Evolutionary conservation across 768 basidiomycete genomes (phyloP).

Genomic region (Tricholoma sp.): DNA sequence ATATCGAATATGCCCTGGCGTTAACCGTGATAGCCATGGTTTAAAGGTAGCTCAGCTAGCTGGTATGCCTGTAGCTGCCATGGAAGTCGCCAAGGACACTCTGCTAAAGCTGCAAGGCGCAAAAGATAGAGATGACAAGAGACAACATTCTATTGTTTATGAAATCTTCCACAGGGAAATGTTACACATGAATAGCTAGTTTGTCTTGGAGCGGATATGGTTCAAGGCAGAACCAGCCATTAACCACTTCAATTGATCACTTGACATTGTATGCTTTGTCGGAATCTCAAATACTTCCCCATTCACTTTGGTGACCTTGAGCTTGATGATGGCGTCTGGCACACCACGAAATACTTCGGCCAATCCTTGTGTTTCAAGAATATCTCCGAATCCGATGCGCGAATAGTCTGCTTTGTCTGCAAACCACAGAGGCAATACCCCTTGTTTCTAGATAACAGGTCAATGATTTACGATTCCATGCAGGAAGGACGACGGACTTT

Average conservation of each 20-base stretch:
- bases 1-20: constrained; percentile 73
- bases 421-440: constrained; percentile 94
- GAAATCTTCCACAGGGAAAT: background rate
- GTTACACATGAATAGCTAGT: background rate
- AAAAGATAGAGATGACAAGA: constrained; percentile 5
- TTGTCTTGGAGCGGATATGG: constrained; percentile 64
- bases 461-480: constrained; percentile 2
- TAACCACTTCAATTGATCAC: constrained; percentile 89
- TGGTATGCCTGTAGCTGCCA: constrained; percentile 65
- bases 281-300: constrained; percentile 64
- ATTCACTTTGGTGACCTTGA: constrained; percentile 62
- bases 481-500: constrained; percentile 48
- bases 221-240: constrained; percentile 87
- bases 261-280: constrained; percentile 86
- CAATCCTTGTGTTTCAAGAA: constrained; percentile 81
- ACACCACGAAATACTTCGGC: constrained; percentile 53
- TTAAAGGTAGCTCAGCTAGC: constrained; percentile 86
- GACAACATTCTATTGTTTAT: background rate
- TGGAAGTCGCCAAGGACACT: constrained; percentile 56
- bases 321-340: constrained; percentile 39
- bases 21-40: constrained; percentile 89
- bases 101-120: constrained; percentile 33
- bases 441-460: constrained; percentile 76
- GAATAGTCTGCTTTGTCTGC: constrained; percentile 80
- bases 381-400: constrained; percentile 78